These are phyloP conservation scores for Jamesozyma gamospora DNA, from an alignment of 805 yeast species.

Conservation along the genomic window DNA sequence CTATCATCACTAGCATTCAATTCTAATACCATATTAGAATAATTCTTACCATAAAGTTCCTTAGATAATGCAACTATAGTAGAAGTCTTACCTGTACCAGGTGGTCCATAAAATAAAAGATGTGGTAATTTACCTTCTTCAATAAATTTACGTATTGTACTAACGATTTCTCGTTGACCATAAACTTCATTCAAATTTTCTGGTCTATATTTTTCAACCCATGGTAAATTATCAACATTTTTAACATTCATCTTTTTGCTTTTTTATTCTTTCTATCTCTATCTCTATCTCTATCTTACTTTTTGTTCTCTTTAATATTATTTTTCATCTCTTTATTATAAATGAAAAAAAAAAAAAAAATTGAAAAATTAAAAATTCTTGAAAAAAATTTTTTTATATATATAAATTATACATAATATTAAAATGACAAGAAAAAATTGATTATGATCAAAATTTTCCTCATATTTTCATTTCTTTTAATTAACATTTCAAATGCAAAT, in stretches of 20 bases:
- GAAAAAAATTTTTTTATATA: no score
- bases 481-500: no score
- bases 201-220: conserved; percentile 97
- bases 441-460: no score
- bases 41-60: conserved; percentile 75
- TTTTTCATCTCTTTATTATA: no score
- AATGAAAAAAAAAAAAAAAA: no score
- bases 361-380: no score
- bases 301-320: no score
- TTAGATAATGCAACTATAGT: conserved; percentile 79
- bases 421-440: no score
- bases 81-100: conserved; percentile 90
- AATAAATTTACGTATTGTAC: conserved; percentile 77
- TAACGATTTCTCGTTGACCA: conserved; percentile 82
- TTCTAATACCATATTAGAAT: conserved; percentile 84
- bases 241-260: background rate
- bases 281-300: no score
- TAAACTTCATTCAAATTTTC: conserved; percentile 71
- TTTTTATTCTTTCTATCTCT: no score
- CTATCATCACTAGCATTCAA: conserved; percentile 95
- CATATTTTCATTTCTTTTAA: no score
- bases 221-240: conserved; percentile 39
- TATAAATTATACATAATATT: no score
- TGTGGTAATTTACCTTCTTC: conserved; percentile 81
- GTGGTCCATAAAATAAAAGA: conserved; percentile 87